Base-by-base conservation (phyloP, 805 yeast genomes). In the Nakazawaea wickerhamii region DNA sequence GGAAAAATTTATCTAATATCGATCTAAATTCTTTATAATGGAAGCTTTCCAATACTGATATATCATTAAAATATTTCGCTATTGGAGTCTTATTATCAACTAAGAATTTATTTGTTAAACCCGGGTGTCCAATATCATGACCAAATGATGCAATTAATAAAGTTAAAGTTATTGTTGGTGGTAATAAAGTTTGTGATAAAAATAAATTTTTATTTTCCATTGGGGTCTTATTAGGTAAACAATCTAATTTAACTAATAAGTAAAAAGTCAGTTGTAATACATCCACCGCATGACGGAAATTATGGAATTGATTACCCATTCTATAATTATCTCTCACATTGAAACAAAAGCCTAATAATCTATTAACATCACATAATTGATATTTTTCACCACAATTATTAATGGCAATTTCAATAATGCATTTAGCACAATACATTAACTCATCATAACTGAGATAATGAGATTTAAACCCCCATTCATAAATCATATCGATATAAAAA, bases 91-190 rank as follows among this genome's bases (percentile, higher is more conserved):
- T 58, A 51, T 77, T 58, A 45, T 74, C 67, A 19, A 68, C 64
- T 58, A 91, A 64, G 50, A 88, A 79, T 28, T 77, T 75, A 59
- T 88, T 87, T 11, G 95, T 88, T n/a, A 89, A 78, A 2, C 98
- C 99, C 0, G 98, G 98, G 61, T 93, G 99, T 18, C 96, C 95
- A 25, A 86, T 79, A 60, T 93, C 99, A 64, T 93, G 99, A 40
- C 98, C 98, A 33, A 36, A 45, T 31, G 40, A 44, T 36, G 38
- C 38, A 20, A 42, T 32, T n/a, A 42, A 31, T 11, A 42, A 19
- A 10, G 35, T 32, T 15, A 42, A 37, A 5, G 35, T 22, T 11
- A 32, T 22, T 13, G n/a, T 11, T 13, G 41, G 41, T 10, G 38
- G 27, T 17, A 42, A 11, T 44, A 43, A 32, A 27, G 25, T 26